These are phyloP conservation scores for Protomyces inouyei DNA, from an alignment of 1,139 yeast genomes.

Conservation along the genomic window DNA sequence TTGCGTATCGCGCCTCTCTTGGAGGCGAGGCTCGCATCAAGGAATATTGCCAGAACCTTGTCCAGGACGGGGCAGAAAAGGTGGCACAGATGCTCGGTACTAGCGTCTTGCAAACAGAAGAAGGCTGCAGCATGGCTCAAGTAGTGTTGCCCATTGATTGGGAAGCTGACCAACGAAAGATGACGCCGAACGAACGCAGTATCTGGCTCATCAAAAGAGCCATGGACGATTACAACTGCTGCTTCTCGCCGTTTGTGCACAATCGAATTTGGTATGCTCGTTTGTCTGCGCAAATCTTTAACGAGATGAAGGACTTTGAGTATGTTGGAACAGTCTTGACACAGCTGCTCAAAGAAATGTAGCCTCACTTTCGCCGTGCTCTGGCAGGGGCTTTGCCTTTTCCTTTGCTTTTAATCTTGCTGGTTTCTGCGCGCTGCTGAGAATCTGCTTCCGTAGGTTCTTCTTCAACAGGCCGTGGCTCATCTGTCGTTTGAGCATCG, in stretches of 20 bases:
- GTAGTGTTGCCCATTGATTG: slow-evolving; percentile 44
- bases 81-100: slow-evolving; percentile 39
- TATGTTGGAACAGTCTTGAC: slow-evolving; percentile 43
- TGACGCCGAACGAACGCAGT: slow-evolving; percentile 34
- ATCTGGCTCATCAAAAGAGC: slow-evolving; percentile 49
- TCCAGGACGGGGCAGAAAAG: slow-evolving; percentile 44
- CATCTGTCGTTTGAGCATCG: background rate
- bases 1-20: slow-evolving; percentile 50
- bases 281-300: slow-evolving; percentile 58
- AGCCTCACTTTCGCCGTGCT: background rate
- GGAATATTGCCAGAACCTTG: slow-evolving; percentile 48
- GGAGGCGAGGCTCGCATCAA: slow-evolving; percentile 59
- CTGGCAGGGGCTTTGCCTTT: background rate
- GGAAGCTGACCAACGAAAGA: slow-evolving; percentile 32
- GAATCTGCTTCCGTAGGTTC: background rate
- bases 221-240: slow-evolving; percentile 3
- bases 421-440: background rate
- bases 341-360: slow-evolving; percentile 21
- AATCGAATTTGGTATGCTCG: slow-evolving; percentile 48
- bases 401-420: background rate
- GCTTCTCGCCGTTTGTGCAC: slow-evolving; percentile 38
- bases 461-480: background rate
- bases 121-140: slow-evolving; percentile 46
- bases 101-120: slow-evolving; percentile 42
- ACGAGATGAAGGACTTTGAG: slow-evolving; percentile 53